Base-by-base conservation (phyloP, 805 yeast genomes). In the Allodekkera sacchari region DNA sequence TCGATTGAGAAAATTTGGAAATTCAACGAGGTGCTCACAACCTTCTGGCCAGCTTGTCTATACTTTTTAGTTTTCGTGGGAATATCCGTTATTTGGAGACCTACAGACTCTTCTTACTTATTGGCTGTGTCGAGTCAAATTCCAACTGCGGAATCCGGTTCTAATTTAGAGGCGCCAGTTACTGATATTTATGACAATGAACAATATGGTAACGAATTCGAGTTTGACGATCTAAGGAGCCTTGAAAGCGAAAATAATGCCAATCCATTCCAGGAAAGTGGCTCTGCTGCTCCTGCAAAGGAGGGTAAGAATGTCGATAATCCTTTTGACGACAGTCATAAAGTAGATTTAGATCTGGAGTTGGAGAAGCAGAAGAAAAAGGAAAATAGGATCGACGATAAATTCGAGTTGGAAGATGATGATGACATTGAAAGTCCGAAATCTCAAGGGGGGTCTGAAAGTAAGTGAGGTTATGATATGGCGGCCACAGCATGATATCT, bases 11-110 rank as follows among this genome's bases (percentile, higher is more conserved):
- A 74, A 44, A 80, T 83, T 52, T 92, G 98, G 98, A 83, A 88
- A 59, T 73, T 84, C 27, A 74, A 94, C 49, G 88, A 84, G 64
- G 85, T 92, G 48, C 59, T 85, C 33, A 69, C 80, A 27, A 96
- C 89, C 46, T 94, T 94, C 63, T 88, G 97, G 96, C 95, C 96
- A 24, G 78, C 94, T 30, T 69, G 85, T 30, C 79, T 87, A 10
- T 92, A 85, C 60, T 84, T 83, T 50, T 59, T 78, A 29, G 88
- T 88, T 23, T 88, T 92, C 54, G 71, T 80, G 47, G 73, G 87
- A 7, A 68, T 92, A 41, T 83, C 95, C 5, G 74, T 87, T 63
- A 72, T 92, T 41, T 92, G 98, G 98, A 79, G 98, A 57, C 99
- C 99, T 33, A 89, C 96, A 0, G 92, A 82, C 45, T 85, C 95